phyloP scores from a whole-genome alignment of 768 basidiomycete genomes.

The Lentinula boryana region DNA sequence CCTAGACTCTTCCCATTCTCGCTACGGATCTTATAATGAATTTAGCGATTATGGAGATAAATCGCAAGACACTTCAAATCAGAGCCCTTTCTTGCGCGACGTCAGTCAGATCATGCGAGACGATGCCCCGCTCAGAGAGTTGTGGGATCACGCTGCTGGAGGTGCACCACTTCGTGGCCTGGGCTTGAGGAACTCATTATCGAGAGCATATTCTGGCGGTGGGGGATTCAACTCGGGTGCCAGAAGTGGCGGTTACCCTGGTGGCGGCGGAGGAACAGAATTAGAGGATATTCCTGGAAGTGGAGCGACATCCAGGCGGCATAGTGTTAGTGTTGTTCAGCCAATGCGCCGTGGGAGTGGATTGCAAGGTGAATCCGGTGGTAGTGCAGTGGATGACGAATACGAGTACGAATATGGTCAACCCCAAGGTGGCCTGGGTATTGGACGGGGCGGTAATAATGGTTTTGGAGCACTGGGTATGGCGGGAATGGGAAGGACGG shows the following conservation, averaged over 20 bases:
- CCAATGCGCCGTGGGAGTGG: constrained; percentile 56
- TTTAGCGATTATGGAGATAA: constrained; percentile 2
- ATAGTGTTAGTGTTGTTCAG: constrained; percentile 81
- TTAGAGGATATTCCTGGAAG: constrained; percentile 36
- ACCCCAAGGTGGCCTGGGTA: background rate
- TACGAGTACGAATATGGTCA: constrained; percentile 4
- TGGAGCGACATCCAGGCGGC: constrained; percentile 76
- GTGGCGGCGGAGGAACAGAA: background rate
- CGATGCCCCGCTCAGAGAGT: constrained; percentile 65
- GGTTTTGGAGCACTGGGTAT: background rate
- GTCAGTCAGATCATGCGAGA: constrained; percentile 73
- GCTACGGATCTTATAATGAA: background rate
- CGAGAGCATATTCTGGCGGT: constrained; percentile 1
- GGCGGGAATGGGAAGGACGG: constrained; percentile 1
- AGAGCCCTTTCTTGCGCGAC: constrained; percentile 82
- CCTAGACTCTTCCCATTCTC: constrained; percentile 34
- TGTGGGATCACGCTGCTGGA: constrained; percentile 48
- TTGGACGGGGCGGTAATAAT: background rate
- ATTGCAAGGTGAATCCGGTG: constrained; percentile 27
- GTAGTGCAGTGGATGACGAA: constrained; percentile 7
- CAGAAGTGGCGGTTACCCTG: background rate
- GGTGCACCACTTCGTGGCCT: background rate
- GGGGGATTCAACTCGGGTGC: background rate
- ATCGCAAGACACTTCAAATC: constrained; percentile 58
- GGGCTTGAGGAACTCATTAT: background rate